Evolutionary conservation across 768 basidiomycete species (phyloP), one percentile per base, ranked within the genome.

Genomic region (Peribolospora baueri): DNA sequence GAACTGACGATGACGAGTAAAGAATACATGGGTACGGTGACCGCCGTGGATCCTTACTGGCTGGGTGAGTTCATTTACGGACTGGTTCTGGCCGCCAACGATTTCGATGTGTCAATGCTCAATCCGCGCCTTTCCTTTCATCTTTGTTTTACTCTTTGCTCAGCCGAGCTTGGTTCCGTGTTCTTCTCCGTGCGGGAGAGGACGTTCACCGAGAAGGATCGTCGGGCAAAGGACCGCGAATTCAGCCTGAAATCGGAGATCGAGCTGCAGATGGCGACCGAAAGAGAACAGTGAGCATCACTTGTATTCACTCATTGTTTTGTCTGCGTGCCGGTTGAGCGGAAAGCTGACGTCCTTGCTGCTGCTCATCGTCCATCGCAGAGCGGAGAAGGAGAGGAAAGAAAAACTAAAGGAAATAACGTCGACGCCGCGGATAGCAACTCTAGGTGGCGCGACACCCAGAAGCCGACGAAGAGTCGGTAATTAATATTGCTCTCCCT

Each of bases 111-210:
- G 14, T 4, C 0, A 46, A 57, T 7, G 45, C 8, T 39, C 38
- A 48, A 47, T n/a, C 9, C 38, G 25, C 25, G 25, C 25, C 25
- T 25, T 49, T 39, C 9, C 50, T 3, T 57, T 46, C 50, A 41
- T 61, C 58, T 47, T 56, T 40, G 10, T 10, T 59, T 61, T 48
- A 60, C 25, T 25, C 25, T 25, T 1, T 25, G 25, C 25, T 25
- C 14, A n/a, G 13, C 50, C 38, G 39, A 38, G 36, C n/a, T 48
- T 3, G 90, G 90, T 58, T 84, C 84, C 53, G 87, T 93, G 13
- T 95, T 93, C 74, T 97, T 86, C 71, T 90, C 88, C 37, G 90
- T 93, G 53, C 82, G 88, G 65, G 90, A 95, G 70, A 93, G 93
- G 74, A 85, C 85, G 71, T 95, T 97, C 64, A 88, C 93, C 64